A percentile compares a stretch with the other conserved stretches of the same genome.
Evolutionary conservation across 208 protist genomes (phyloP).

Genomic region (Crithidia bombi): DNA sequence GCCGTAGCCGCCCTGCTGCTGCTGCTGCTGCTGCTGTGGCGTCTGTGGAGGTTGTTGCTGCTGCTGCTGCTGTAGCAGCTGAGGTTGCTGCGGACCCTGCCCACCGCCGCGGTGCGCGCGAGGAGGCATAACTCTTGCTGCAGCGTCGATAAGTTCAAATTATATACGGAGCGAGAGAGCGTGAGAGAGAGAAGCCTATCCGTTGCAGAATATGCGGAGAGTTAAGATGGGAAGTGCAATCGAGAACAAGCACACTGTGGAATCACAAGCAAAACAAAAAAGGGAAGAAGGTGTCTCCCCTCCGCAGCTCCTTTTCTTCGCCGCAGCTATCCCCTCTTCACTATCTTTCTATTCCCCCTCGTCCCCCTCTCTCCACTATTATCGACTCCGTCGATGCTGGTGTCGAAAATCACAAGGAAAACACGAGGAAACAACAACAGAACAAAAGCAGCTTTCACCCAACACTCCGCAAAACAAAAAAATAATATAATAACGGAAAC

Average conservation of each 20-base stretch:
- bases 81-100: constrained; percentile 26
- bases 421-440: too few species aligned
- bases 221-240: too few species aligned
- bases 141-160: not conserved
- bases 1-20: constrained; percentile 30
- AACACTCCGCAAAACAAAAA: constrained; percentile 18
- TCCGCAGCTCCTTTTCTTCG: not conserved
- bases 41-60: constrained; percentile 19
- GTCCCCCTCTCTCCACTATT: not conserved
- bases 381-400: not conserved
- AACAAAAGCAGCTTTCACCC: constrained; percentile 6
- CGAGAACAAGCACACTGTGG: too few species aligned
- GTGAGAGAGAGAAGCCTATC: too few species aligned
- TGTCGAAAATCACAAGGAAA: constrained; percentile 12
- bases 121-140: constrained; percentile 25
- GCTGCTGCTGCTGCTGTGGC: constrained; percentile 23
- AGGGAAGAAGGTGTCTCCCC: too few species aligned
- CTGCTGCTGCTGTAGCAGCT: constrained; percentile 31
- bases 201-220: too few species aligned
- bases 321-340: not conserved
- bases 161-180: too few species aligned
- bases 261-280: too few species aligned
- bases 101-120: constrained; percentile 41
- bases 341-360: not conserved
- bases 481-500: too few species aligned